Percentiles rank a stretch among this genome's conserved stretches.
phyloP scores from a whole-genome alignment of 2,329 filamentous ascomycete species.

The Trichoderma lentiforme region DNA sequence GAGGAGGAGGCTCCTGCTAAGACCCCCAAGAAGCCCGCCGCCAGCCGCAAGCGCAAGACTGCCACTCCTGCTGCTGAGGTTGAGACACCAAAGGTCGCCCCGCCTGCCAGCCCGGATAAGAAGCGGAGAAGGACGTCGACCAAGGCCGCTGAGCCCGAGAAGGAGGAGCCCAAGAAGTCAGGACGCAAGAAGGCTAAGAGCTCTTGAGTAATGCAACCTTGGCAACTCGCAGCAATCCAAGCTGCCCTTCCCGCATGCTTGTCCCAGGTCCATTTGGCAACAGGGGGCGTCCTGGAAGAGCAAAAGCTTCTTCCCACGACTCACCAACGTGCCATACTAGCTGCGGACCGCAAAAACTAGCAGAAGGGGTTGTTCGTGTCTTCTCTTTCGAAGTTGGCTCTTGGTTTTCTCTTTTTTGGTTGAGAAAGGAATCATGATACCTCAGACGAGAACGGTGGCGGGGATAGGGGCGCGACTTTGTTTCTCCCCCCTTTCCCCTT shows the following conservation, averaged over 20 bases:
- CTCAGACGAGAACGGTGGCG: background rate
- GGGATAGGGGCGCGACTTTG: background rate
- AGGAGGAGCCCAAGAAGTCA: constrained; percentile 59
- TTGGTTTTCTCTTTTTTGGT: constrained; percentile 7
- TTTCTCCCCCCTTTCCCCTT: background rate
- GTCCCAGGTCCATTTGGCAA: background rate
- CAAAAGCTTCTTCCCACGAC: background rate
- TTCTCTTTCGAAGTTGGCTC: constrained; percentile 18
- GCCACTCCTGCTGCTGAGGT: constrained; percentile 42
- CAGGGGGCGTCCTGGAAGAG: background rate
- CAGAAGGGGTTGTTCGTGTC: background rate
- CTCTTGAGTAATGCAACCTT: constrained; percentile 27
- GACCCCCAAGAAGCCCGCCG: constrained; percentile 55
- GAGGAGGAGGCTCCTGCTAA: constrained; percentile 48
- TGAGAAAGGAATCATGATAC: constrained; percentile 10
- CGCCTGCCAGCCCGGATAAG: constrained; percentile 56
- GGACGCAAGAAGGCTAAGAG: constrained; percentile 56
- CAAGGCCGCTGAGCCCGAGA: constrained; percentile 51
- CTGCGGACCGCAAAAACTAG: background rate
- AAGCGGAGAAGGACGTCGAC: constrained; percentile 58
- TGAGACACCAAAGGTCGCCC: constrained; percentile 38
- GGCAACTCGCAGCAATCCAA: background rate
- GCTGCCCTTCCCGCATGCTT: background rate
- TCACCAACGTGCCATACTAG: background rate
- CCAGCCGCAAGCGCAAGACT: constrained; percentile 56